These are phyloP conservation scores for Omphalotus olearius DNA, from an alignment of 1,284 basidiomycete genomes.

Conservation along the genomic window DNA sequence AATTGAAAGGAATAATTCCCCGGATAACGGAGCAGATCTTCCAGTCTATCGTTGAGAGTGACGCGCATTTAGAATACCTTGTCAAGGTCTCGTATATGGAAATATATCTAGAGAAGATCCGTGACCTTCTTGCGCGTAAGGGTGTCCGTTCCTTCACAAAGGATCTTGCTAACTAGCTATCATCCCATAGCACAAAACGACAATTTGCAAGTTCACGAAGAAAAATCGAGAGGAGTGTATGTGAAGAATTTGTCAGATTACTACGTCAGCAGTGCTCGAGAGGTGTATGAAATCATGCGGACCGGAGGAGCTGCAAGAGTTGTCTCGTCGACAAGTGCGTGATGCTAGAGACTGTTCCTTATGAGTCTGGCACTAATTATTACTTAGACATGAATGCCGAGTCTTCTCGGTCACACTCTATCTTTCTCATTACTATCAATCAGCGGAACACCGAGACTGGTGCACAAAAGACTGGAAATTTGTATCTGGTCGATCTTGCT, in stretches of 20 bases:
- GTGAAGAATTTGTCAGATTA: constrained; percentile 98
- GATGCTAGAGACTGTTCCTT: not conserved
- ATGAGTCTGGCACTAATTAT: not conserved
- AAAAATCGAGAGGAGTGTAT: constrained; percentile 96
- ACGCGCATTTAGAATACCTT: constrained; percentile 94
- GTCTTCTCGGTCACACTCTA: constrained; percentile 98
- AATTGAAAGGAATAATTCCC: constrained; percentile 95
- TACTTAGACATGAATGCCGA: constrained; percentile 97
- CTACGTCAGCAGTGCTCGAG: constrained; percentile 94
- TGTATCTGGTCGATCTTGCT: constrained; percentile 97
- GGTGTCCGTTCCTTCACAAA: constrained; percentile 17
- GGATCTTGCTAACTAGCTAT: not conserved
- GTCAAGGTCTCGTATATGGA: constrained; percentile 99
- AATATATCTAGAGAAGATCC: constrained; percentile 96
- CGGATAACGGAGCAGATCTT: constrained; percentile 99
- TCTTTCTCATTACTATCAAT: constrained; percentile 97
- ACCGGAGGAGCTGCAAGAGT: constrained; percentile 90
- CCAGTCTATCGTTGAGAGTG: constrained; percentile 93
- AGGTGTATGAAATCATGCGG: constrained; percentile 99
- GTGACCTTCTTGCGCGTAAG: constrained; percentile 94
- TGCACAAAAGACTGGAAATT: constrained; percentile 92
- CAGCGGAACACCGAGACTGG: constrained; percentile 96
- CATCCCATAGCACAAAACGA: constrained; percentile 84
- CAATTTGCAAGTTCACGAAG: constrained; percentile 98
- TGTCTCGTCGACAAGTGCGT: constrained; percentile 91